Evolutionary conservation across 805 yeast genomes (phyloP), one percentile per base, ranked within the genome.

Genomic region (Kodamaea sagamina): DNA sequence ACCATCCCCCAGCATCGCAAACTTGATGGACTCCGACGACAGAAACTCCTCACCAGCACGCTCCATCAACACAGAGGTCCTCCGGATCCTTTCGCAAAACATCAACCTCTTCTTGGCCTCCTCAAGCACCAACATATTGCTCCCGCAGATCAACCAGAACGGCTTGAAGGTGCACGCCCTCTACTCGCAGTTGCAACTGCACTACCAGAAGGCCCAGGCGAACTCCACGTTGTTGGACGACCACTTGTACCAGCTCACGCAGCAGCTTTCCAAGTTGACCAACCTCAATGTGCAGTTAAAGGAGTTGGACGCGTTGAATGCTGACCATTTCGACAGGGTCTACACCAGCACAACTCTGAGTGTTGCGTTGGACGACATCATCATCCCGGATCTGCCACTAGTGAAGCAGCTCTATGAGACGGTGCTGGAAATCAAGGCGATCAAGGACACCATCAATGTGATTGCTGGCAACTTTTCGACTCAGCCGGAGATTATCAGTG

Each of bases 341-440:
- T 42, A 43, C 26, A 44, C 56, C 1, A 37, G 44, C 10, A 27
- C 35, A 3, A 47, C 47, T 3, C 41, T 46, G 2, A 45, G 47
- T 3, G 24, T 65, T 11, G 42, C 49, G 6, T 49, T 70, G 22
- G 73, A 68, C 37, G 68, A 67, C n/a, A 44, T 71, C 15, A 57
- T 68, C 4, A 57, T 65, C 6, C 67, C 74, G 4, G 75, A 71
- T 42, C 69, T 63, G 61, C 61, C 62, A 4, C 48, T 68, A 27
- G 69, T 68, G 40, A 47, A 42, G 22, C 95, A 87, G 58, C 58
- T 84, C 10, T 83, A 85, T 55, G 76, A 76, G 15, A 65, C 84
- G 1, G 78, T 79, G 0, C 75, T 89, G 13, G 82, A 79, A 29
- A 86, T 85, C 41, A 72, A 75, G 47, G 86, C 95, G 1, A 74